Evolutionary conservation across 306 rosid genomes (phyloP).

Genomic region (Amphicarpaea edgeworthii): DNA sequence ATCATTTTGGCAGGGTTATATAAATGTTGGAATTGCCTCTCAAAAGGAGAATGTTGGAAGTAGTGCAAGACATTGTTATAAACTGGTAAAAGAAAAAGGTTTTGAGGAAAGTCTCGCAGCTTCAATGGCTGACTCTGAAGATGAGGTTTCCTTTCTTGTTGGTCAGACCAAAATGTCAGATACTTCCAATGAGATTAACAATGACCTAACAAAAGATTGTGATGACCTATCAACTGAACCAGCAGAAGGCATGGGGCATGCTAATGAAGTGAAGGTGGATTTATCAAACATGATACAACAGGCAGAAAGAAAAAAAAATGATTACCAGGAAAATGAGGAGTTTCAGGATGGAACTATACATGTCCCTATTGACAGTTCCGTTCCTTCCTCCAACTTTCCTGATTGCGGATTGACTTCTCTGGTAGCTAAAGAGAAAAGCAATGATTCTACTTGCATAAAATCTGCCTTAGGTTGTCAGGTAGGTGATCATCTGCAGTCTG

Average conservation of each 20-base stretch:
- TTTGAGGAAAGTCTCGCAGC: conserved; percentile 67
- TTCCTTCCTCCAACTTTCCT: conserved; percentile 50
- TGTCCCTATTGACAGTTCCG: conserved; percentile 50
- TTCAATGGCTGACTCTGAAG: conserved; percentile 89
- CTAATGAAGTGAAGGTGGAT: conserved; percentile 39
- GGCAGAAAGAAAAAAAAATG: conserved; percentile 52
- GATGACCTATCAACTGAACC: conserved; percentile 53
- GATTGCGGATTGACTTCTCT: conserved; percentile 51
- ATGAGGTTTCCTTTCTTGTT: conserved; percentile 86
- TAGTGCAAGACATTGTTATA: conserved; percentile 62
- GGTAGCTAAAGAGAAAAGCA: conserved; percentile 52
- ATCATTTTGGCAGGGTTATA: conserved; percentile 83
- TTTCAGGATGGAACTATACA: conserved; percentile 47
- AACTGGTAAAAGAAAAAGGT: conserved; percentile 69
- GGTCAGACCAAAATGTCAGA: conserved; percentile 72
- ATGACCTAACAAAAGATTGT: conserved; percentile 44
- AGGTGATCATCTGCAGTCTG: conserved; percentile 51
- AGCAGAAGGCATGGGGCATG: conserved; percentile 47
- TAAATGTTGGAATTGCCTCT: conserved; percentile 93
- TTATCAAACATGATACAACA: conserved; percentile 48
- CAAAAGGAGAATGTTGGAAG: conserved; percentile 72
- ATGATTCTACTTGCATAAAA: conserved; percentile 52
- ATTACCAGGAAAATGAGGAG: conserved; percentile 50
- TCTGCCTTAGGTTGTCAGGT: conserved; percentile 52
- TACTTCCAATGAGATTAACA: conserved; percentile 52